phyloP scores from a whole-genome alignment of 495 filamentous ascomycete species.

The Talaromyces borbonicus region DNA sequence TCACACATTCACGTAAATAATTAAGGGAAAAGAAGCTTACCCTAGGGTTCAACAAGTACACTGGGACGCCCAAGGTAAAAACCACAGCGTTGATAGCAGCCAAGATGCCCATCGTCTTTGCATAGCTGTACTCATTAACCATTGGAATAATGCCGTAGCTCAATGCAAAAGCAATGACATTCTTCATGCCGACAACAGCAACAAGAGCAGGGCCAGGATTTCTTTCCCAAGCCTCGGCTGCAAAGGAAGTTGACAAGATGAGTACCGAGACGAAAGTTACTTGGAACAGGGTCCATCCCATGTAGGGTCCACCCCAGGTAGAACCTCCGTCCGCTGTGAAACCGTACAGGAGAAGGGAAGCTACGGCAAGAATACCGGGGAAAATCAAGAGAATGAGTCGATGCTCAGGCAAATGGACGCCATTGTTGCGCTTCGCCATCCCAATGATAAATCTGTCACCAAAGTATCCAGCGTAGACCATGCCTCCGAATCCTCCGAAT shows the following conservation, averaged over 20 bases:
- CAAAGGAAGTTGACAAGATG: constrained; percentile 26
- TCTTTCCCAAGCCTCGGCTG: constrained; percentile 28
- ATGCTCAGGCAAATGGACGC: constrained; percentile 27
- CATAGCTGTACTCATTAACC: constrained; percentile 21
- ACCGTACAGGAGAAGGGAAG: constrained; percentile 24
- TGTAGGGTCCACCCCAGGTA: constrained; percentile 27
- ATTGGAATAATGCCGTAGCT: constrained; percentile 22
- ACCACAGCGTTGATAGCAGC: constrained; percentile 18
- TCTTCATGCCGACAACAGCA: constrained; percentile 29
- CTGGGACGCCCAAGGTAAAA: constrained; percentile 23
- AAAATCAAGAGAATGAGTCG: constrained; percentile 25
- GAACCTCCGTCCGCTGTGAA: constrained; percentile 20
- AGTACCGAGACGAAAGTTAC: constrained; percentile 26
- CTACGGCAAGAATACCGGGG: constrained; percentile 20
- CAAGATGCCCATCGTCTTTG: constrained; percentile 20
- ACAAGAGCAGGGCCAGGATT: constrained; percentile 32
- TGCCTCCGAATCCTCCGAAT: constrained; percentile 26
- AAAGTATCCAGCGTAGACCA: constrained; percentile 25
- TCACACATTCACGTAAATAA: neutral
- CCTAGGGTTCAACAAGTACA: constrained; percentile 24
- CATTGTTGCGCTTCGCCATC: constrained; percentile 22
- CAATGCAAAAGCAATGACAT: constrained; percentile 25
- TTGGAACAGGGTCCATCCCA: constrained; percentile 31
- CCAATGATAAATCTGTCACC: constrained; percentile 23
- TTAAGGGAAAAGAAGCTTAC: constrained; percentile 9